Percentiles rank a stretch among this genome's conserved stretches.
Evolutionary conservation across 257 asterid genomes (phyloP).

Genomic region (Scutellaria baicalensis): DNA sequence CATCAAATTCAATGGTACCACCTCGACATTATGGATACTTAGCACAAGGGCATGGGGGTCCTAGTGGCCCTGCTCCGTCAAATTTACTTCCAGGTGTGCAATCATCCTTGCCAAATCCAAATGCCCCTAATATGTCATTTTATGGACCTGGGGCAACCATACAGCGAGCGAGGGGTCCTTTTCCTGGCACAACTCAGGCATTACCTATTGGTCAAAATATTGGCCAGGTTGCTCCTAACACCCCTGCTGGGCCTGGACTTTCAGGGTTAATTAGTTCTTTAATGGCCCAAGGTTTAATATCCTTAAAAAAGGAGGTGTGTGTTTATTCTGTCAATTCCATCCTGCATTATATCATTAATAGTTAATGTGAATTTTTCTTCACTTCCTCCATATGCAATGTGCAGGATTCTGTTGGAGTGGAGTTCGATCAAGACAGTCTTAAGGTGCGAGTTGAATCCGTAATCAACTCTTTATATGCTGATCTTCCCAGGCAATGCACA

Average conservation of each 20-base stretch:
- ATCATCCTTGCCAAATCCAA: conserved; percentile 34
- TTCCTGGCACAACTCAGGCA: conserved; percentile 33
- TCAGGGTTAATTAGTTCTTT: conserved; percentile 65
- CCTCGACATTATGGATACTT: conserved; percentile 38
- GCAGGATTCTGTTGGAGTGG: conserved; percentile 69
- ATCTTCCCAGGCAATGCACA: conserved; percentile 91
- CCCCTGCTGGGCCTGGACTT: conserved; percentile 39
- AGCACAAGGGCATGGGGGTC: conserved; percentile 35
- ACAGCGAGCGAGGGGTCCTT: conserved; percentile 36
- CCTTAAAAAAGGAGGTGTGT: conserved; percentile 62
- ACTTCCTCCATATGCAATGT: conserved; percentile 12
- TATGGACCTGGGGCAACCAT: conserved; percentile 32
- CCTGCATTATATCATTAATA: background rate
- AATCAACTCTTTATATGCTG: conserved; percentile 60
- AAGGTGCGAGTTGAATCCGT: conserved; percentile 67
- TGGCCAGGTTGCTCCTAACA: conserved; percentile 37
- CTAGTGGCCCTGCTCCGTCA: conserved; percentile 18
- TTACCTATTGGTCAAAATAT: conserved; percentile 35
- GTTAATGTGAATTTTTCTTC: conserved; percentile 4
- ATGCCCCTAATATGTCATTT: conserved; percentile 38
- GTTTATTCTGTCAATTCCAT: background rate
- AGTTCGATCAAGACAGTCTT: conserved; percentile 69
- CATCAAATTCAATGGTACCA: conserved; percentile 35
- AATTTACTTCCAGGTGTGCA: conserved; percentile 28
- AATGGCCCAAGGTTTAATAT: conserved; percentile 78